Base-by-base conservation (phyloP, 345 rosid genomes). In the Pistacia vera region DNA sequence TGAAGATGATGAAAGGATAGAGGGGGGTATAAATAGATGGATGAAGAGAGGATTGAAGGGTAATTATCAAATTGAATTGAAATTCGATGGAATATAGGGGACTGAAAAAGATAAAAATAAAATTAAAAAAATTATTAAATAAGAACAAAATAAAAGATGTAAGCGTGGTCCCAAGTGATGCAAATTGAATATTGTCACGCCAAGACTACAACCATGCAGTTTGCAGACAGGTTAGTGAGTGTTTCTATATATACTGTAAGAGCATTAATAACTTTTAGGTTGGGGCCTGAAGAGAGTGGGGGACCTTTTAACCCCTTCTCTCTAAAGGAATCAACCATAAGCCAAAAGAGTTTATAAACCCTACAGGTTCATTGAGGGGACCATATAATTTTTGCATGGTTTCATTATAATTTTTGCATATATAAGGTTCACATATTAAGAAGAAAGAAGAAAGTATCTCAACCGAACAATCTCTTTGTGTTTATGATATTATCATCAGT, bases 181-280 rank as follows among this genome's bases (percentile, higher is more conserved):
- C 74, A 75, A 78, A 86, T 84, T 84, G 86, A 84, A 86, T 86
- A 86, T 81, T 84, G 82, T 78, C 87, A 86, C 86, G 87, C 87
- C 85, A 76, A 55, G 67, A 35, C 63, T 75, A 68, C 68, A 38
- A 67, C 80, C 78, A 75, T 59, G 82, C 78, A 75, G 78, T 64
- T 77, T 55, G 82, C 77, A 80, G 75, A 79, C 66, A 72, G 78
- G 79, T 72, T 75, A 82, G 74, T 56, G 81, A 85, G 68, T 73
- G 76, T 76, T 73, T 82, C 78, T 72, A 82, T 71, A 75, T 79
- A 77, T 76, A 75, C 62, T 81, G 82, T 68, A 81, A 77, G 86
- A 73, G 75, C 84, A 85, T 83, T 85, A 74, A 81, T 76, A 77
- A 72, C 79, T 75, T 85, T 79, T 73, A 81, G 83, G 82, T 70